Percentiles rank a stretch among this genome's conserved stretches.
These are phyloP conservation scores for Monosporascus ibericus DNA, from an alignment of 2,329 filamentous ascomycete species.

Conservation along the genomic window DNA sequence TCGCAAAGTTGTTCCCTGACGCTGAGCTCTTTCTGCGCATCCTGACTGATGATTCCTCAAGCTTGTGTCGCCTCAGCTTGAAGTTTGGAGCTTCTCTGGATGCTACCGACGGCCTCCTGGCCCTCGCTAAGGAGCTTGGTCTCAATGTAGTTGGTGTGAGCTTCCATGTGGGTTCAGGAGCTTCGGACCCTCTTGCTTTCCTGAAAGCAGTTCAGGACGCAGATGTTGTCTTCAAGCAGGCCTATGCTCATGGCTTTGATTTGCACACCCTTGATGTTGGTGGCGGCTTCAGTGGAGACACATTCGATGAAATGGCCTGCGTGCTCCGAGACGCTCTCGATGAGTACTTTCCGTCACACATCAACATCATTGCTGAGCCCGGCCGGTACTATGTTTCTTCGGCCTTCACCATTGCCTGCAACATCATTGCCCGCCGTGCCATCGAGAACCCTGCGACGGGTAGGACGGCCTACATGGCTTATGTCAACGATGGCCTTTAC, in stretches of 20 bases:
- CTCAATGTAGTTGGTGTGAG: constrained; percentile 93
- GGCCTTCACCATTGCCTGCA: constrained; percentile 91
- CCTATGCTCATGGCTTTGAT: constrained; percentile 65
- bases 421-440: constrained; percentile 90
- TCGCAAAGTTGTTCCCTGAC: constrained; percentile 81
- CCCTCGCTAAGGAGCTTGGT: constrained; percentile 71
- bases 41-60: constrained; percentile 90
- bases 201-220: constrained; percentile 87
- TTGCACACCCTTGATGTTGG: constrained; percentile 90
- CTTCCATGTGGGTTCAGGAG: constrained; percentile 96
- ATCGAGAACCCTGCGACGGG: constrained; percentile 64
- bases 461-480: constrained; percentile 84
- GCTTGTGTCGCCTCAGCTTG: constrained; percentile 88
- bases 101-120: constrained; percentile 68
- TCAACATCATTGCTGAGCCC: constrained; percentile 91
- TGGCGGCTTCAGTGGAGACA: constrained; percentile 85
- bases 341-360: constrained; percentile 72
- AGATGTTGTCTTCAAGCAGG: constrained; percentile 82
- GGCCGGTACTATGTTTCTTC: constrained; percentile 92
- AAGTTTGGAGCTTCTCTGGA: constrained; percentile 95
- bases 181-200: constrained; percentile 88
- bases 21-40: constrained; percentile 94
- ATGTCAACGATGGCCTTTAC: constrained; percentile 95
- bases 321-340: constrained; percentile 77
- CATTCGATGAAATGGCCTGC: constrained; percentile 83